Base-by-base conservation (phyloP, 2,329 filamentous ascomycete species). In the Scedosporium apiospermum region DNA sequence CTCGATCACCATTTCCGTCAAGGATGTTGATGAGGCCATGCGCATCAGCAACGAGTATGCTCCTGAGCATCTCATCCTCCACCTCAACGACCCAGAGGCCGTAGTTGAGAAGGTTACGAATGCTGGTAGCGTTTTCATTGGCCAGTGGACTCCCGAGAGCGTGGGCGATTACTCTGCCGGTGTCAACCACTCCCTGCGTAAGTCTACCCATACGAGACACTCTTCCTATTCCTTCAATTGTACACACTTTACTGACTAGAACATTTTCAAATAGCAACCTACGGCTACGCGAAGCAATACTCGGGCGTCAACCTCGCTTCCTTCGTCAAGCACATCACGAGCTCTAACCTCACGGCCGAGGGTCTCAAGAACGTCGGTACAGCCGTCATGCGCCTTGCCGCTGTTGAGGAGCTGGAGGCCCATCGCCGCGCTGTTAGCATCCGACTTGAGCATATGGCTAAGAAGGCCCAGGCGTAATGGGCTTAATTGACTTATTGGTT, bases 121-220 rank as follows among this genome's bases (percentile, higher is more conserved):
- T 69, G 95, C 95, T 2, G 95, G 95, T 18, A 96, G 91, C 72
- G 93, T 99, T 6, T 99, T 99, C 73, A 88, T 98, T 66, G 95
- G 95, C 9, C 82, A 89, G 67, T 99, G 95, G 95, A 98, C 95
- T 0, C 95, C 95, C 5, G 95, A 99, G 77, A 96, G 91, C 73
- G 95, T 99, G 3, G 95, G 95, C 57, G 95, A 99, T 74, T 99
- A 99, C 78, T 96, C 92, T 66, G 95, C 95, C 61, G 95, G 95
- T 71, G 95, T 99, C 51, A 99, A 99, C 75, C 95, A 99, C 80
- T 96, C 91, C 64, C 79, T 99, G 67, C 95, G 92, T 96, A 88
- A 85, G 91, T 88, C 18, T 63, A 34, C n/a, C 46, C 18, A 23
- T 41, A 21, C 16, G 49, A 18, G n/a, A 38, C 23, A 55, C 34